A percentile compares a stretch with the other conserved stretches of the same genome.
Evolutionary conservation across 1,284 basidiomycete genomes (phyloP).

Genomic region (Ceratobasidium papillatum): DNA sequence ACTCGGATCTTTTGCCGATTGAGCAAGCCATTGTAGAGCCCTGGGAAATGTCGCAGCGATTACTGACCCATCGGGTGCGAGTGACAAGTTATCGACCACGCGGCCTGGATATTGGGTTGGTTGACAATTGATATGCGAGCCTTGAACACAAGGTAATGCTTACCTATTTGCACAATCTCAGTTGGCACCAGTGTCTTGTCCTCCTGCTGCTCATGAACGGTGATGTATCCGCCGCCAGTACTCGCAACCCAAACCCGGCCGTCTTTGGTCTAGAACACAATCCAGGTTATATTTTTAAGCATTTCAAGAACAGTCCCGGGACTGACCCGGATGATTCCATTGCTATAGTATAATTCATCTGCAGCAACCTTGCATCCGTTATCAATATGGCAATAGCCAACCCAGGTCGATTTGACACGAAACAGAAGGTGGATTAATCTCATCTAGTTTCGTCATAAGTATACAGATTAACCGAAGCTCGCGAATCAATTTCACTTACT

Average conservation of each 20-base stretch:
- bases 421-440: constrained; percentile 46
- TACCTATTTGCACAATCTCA: constrained; percentile 59
- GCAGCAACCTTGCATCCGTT: constrained; percentile 67
- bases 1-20: constrained; percentile 56
- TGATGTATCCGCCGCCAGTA: constrained; percentile 55
- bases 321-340: constrained; percentile 62
- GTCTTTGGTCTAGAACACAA: constrained; percentile 52
- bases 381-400: constrained; percentile 67
- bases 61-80: constrained; percentile 49
- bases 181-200: constrained; percentile 63
- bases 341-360: constrained; percentile 57
- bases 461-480: neutral
- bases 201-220: constrained; percentile 62
- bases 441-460: constrained; percentile 48
- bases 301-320: neutral
- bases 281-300: neutral
- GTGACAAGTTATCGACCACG: constrained; percentile 6
- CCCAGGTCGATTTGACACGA: constrained; percentile 52
- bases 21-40: constrained; percentile 47
- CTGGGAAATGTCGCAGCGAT: constrained; percentile 52
- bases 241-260: constrained; percentile 67
- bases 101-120: neutral
- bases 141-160: neutral
- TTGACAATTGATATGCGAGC: neutral
- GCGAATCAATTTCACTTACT: constrained; percentile 54